These are phyloP conservation scores for Galeopsis tetrahit DNA, from an alignment of 257 asterid genomes.

Conservation along the genomic window DNA sequence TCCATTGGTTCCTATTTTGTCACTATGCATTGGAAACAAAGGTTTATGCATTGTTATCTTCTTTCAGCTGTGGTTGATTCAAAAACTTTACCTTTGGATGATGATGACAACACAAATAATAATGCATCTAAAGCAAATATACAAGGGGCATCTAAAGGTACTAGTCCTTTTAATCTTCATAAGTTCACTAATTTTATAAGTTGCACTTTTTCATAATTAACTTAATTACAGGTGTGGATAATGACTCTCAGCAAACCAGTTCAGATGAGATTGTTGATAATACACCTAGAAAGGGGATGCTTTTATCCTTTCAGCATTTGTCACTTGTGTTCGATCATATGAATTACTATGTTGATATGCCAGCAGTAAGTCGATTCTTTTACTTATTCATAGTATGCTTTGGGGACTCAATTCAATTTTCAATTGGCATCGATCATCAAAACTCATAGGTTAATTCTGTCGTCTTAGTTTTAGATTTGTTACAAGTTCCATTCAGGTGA, in stretches of 20 bases:
- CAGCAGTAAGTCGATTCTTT: conserved; percentile 44
- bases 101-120: conserved; percentile 34
- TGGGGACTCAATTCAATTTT: too few species aligned
- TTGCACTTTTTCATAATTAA: background rate
- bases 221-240: conserved; percentile 19
- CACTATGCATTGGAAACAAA: background rate
- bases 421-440: too few species aligned
- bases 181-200: too few species aligned
- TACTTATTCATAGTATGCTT: too few species aligned
- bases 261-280: background rate
- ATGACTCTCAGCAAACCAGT: conserved; percentile 3
- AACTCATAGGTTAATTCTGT: too few species aligned
- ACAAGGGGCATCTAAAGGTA: conserved; percentile 37
- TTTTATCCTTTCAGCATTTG: conserved; percentile 59
- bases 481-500: background rate
- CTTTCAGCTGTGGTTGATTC: conserved; percentile 48
- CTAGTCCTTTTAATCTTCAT: background rate
- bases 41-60: conserved; percentile 7
- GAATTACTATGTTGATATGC: conserved; percentile 59
- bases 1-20: background rate
- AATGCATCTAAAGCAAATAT: conserved; percentile 38
- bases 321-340: conserved; percentile 50
- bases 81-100: conserved; percentile 31
- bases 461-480: too few species aligned
- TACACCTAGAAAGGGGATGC: conserved; percentile 45